Evolutionary conservation across 2,329 filamentous ascomycete species (phyloP), one percentile per base, ranked within the genome.

Genomic region (Colletotrichum orchidophilum): DNA sequence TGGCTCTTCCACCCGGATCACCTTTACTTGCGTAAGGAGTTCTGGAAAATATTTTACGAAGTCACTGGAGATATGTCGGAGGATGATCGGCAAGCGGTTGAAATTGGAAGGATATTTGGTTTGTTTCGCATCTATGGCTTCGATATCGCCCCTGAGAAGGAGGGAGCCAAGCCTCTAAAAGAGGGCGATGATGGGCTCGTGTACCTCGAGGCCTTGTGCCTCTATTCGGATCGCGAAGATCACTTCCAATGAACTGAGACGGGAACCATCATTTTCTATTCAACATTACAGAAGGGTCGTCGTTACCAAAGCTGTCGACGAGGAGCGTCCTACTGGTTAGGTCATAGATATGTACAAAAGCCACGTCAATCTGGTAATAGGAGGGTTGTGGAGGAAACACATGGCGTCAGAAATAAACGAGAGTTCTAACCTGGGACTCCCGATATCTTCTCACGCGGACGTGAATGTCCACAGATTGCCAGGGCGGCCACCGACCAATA

Each of bases 1-100:
- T 72, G 61, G 61, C 26, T 15, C 39, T 65, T 54, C 27, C 39
- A 67, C 12, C 42, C 49, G 18, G 11, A 62, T 62, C 58, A 64
- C 53, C 18, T 7, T 18, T 24, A 35, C 26, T 35, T 57, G 12
- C 54, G 54, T 18, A 13, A 57, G 5, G 6, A n/a, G 5, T 57
- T 57, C 24, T 57, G 54, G 54, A n/a, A 33, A 15, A 21, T 6
- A 29, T 24, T 57, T 12, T 57, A 57, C 15, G 18, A n/a, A 4
- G 27, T 9, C 13, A 33, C 29, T n/a, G 54, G 54, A 18, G 18
- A 31, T 18, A 3, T 35, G 12, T 57, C 29, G 2, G 15, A 57
- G 4, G 18, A 8, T 7, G n/a, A 33, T 13, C 27, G 31, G 29
- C 27, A 24, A 12, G 29, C 29, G n/a, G 21, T 57, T 12, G 29